These are phyloP conservation scores for Entomortierella lignicola DNA, from an alignment of 192 early-diverging fungal species.

Conservation along the genomic window DNA sequence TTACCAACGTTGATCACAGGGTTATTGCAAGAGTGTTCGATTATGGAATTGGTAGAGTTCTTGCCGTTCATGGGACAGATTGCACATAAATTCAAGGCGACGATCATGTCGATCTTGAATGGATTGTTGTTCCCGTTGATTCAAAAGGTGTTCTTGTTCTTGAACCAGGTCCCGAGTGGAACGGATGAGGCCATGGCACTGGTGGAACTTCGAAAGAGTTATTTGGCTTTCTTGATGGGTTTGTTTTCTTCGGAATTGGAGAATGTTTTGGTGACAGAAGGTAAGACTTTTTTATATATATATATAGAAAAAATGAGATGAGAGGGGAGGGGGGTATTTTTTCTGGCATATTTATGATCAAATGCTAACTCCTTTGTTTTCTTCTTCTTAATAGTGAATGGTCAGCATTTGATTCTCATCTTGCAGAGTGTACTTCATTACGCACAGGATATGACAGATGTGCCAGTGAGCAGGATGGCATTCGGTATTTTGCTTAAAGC, in stretches of 20 bases:
- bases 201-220: slow-evolving; percentile 83
- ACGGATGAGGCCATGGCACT: slow-evolving; percentile 88
- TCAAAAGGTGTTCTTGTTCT: slow-evolving; percentile 84
- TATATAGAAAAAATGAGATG: no score
- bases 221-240: slow-evolving; percentile 80
- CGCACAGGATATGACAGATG: slow-evolving; percentile 71
- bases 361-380: slow-evolving; percentile 1
- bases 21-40: slow-evolving; percentile 77
- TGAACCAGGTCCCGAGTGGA: slow-evolving; percentile 85
- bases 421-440: slow-evolving; percentile 76
- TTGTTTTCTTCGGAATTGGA: slow-evolving; percentile 88
- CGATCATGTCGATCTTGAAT: slow-evolving; percentile 74
- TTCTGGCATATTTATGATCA: no score
- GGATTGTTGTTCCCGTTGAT: slow-evolving; percentile 84
- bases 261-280: slow-evolving; percentile 76
- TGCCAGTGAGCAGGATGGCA: slow-evolving; percentile 70
- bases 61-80: slow-evolving; percentile 85
- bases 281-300: no score
- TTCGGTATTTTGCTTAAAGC: slow-evolving; percentile 78
- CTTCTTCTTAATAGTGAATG: slow-evolving; percentile 61
- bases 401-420: slow-evolving; percentile 67
- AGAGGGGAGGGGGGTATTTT: no score
- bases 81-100: slow-evolving; percentile 92
- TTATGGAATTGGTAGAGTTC: slow-evolving; percentile 86
- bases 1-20: slow-evolving; percentile 82